Base-by-base conservation (phyloP, 2,329 filamentous ascomycete species). In the Endocalyx cinctus region DNA sequence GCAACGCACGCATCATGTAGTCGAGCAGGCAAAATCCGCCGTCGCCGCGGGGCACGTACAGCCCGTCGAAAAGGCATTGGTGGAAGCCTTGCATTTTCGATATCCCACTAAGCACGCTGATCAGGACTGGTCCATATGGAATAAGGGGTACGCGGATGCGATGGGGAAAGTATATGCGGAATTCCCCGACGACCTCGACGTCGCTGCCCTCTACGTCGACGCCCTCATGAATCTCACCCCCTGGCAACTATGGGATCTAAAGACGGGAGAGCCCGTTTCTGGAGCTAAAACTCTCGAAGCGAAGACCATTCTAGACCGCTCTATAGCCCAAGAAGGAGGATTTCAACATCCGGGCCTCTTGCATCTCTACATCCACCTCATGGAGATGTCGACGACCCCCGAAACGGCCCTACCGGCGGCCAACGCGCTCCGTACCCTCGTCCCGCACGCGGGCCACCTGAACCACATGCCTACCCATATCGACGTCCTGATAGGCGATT, bases 391-490 rank as follows among this genome's bases (percentile, higher is more conserved):
- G 0, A 61, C 66, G 0, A 69, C 64, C 0, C 83, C 83, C 0
- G 83, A 86, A 52, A 52, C 59, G 2, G 84, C 79, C 2, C 54
- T 85, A 12, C 62, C 70, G 0, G 65, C 72, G 0, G 82, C 81
- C 5, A 72, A 87, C 47, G 60, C 64, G 12, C 66, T 87, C 10
- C 76, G 82, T 15, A 68, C 66, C 8, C 67, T 87, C 3, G 73
- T 82, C 0, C 82, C 82, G 0, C 82, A 87, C 51, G 69, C 76
- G 0, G 83, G 82, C 1, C 84, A 88, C 54, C 60, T 86, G 1
- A 67, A 79, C 25, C 83, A 87, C 50, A 89, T 90, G 85, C 84
- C 84, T 0, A 78, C 78, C 1, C 85, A 90, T 54, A 65, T 89
- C 22, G 84, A 89, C 53, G 73, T 86, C 10, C 69, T 88, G 0